Evolutionary conservation across 768 basidiomycete species (phyloP).

Genomic region (Trametes sanguinea): DNA sequence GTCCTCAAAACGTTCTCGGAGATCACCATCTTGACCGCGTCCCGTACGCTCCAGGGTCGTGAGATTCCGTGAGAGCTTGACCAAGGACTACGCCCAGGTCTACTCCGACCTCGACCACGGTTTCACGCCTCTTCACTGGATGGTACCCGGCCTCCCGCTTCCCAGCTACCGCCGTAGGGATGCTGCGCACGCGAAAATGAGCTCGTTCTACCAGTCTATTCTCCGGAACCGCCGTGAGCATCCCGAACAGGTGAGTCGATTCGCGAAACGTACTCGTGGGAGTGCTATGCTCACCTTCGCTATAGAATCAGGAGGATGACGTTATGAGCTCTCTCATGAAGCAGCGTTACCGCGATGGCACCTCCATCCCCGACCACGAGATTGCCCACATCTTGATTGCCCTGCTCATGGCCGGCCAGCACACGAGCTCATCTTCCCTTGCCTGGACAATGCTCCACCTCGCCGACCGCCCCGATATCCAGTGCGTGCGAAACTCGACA

Average conservation of each 20-base stretch:
- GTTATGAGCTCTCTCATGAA: conserved; percentile 89
- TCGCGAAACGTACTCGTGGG: neutral
- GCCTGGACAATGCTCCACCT: conserved; percentile 91
- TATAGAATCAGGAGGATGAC: conserved; percentile 70
- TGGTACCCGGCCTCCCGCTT: conserved; percentile 92
- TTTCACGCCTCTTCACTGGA: conserved; percentile 93
- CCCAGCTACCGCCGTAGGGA: conserved; percentile 90
- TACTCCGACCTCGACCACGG: conserved; percentile 93
- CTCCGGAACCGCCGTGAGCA: conserved; percentile 69
- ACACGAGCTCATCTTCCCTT: conserved; percentile 91
- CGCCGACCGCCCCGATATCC: conserved; percentile 71
- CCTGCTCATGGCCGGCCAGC: conserved; percentile 98
- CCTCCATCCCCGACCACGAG: conserved; percentile 78
- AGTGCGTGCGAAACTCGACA: conserved; percentile 49
- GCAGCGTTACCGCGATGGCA: conserved; percentile 83
- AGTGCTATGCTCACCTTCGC: conserved; percentile 6
- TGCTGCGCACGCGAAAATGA: conserved; percentile 89
- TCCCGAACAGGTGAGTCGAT: conserved; percentile 41
- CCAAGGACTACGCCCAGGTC: conserved; percentile 81
- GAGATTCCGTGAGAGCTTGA: conserved; percentile 83
- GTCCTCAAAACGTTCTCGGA: conserved; percentile 73
- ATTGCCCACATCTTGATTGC: conserved; percentile 99
- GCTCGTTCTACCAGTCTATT: conserved; percentile 88
- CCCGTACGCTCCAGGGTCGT: conserved; percentile 88
- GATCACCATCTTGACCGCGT: conserved; percentile 93